Percentiles rank a stretch among this genome's conserved stretches.
Evolutionary conservation across 2,329 filamentous ascomycete species (phyloP).

Genomic region (Aureobasidium sp.): DNA sequence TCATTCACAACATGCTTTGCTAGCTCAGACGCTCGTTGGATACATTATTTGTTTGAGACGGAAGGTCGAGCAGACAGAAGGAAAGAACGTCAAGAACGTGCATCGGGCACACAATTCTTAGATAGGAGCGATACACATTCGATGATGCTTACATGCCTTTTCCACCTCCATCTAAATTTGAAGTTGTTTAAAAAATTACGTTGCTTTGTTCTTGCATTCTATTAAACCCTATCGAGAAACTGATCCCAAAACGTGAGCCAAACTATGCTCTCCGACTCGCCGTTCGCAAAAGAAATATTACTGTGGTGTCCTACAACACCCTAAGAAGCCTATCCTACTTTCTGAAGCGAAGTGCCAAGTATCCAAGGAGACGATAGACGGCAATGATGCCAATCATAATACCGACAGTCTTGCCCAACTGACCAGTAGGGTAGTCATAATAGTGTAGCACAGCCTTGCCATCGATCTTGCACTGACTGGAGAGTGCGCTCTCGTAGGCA

Average conservation of each 20-base stretch:
- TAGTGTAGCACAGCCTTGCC: conserved; percentile 59
- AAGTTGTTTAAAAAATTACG: not conserved
- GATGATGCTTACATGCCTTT: not conserved
- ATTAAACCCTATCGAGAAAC: not conserved
- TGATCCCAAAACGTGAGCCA: not conserved
- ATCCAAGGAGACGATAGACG: conserved; percentile 13
- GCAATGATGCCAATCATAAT: conserved; percentile 16
- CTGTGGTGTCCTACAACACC: not conserved
- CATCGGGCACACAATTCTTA: no score
- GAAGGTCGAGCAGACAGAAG: not conserved
- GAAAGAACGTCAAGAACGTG: not conserved
- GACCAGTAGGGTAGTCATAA: conserved; percentile 57
- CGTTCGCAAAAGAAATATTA: not conserved
- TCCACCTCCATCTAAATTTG: not conserved
- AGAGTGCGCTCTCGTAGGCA: conserved; percentile 58
- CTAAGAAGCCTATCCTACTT: not conserved
- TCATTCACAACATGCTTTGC: not conserved
- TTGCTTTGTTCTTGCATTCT: not conserved
- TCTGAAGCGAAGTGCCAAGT: conserved; percentile 5
- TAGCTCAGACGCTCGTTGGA: not conserved
- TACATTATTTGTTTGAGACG: not conserved
- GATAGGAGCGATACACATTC: no score
- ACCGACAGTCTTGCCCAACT: conserved; percentile 14
- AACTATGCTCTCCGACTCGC: not conserved
- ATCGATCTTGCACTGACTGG: conserved; percentile 56